Evolutionary conservation across 495 filamentous ascomycete species (phyloP).

Genomic region (Symbiotaphrina buchneri): DNA sequence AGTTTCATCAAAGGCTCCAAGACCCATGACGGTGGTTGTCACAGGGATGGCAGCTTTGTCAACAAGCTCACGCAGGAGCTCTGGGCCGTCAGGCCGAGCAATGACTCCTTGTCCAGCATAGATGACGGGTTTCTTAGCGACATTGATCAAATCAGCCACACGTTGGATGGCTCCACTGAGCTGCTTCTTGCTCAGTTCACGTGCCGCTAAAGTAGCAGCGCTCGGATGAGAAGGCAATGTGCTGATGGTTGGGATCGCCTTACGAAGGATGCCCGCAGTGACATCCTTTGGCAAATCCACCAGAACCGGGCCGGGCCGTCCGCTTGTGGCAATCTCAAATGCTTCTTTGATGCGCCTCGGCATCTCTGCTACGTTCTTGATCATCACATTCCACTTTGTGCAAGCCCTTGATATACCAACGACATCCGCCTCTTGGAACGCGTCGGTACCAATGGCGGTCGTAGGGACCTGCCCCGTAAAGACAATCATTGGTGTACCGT

Average conservation of each 20-base stretch:
- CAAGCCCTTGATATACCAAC: conserved; percentile 56
- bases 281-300: conserved; percentile 67
- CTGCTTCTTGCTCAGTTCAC: conserved; percentile 31
- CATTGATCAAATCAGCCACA: conserved; percentile 44
- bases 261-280: conserved; percentile 38
- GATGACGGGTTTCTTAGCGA: conserved; percentile 54
- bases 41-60: conserved; percentile 57
- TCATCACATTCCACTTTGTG: conserved; percentile 77
- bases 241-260: conserved; percentile 44
- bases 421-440: conserved; percentile 63
- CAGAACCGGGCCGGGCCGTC: conserved; percentile 55
- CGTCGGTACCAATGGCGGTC: conserved; percentile 51
- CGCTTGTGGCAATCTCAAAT: conserved; percentile 65
- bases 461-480: conserved; percentile 61
- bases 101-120: conserved; percentile 56
- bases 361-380: conserved; percentile 55
- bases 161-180: conserved; percentile 34
- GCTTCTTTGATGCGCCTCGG: conserved; percentile 64
- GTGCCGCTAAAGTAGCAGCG: conserved; percentile 43
- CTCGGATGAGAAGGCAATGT: conserved; percentile 42
- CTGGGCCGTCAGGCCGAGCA: conserved; percentile 37
- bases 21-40: conserved; percentile 56
- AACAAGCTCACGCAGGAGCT: conserved; percentile 40
- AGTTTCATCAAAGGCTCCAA: conserved; percentile 56
- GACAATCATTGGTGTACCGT: conserved; percentile 59